Conservation (phyloP, 148 eudicot genomes). For the Amaranthus hypochondriacus region DNA sequence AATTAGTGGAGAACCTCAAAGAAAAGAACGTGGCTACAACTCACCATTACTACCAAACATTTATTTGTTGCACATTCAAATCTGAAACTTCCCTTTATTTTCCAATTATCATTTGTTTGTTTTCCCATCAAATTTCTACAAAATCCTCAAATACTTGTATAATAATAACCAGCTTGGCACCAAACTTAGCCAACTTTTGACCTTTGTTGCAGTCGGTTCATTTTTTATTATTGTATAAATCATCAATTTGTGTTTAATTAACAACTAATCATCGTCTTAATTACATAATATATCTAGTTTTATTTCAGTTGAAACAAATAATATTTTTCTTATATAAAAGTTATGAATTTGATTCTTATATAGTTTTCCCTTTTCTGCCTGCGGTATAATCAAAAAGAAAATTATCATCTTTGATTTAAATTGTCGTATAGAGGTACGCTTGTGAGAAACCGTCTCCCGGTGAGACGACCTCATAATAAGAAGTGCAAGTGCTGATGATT, state of each 20-base stretch:
- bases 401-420: no score
- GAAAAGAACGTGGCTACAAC: conserved; percentile 32
- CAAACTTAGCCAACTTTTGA: conserved; percentile 5
- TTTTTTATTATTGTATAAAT: conserved; percentile 1
- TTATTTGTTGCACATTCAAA: neutral
- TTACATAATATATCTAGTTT: neutral
- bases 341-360: no score
- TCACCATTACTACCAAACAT: conserved; percentile 22
- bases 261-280: neutral
- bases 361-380: no score
- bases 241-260: neutral
- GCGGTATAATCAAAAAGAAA: no score
- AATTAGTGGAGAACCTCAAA: conserved; percentile 26
- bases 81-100: neutral
- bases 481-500: no score
- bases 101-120: conserved; percentile 18
- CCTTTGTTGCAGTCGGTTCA: conserved; percentile 21
- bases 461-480: no score
- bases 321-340: no score
- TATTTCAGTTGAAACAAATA: no score
- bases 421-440: no score
- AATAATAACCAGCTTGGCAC: conserved; percentile 1
- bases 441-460: no score
- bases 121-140: conserved; percentile 10
- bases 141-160: neutral